Evolutionary conservation across 345 rosid species (phyloP), one percentile per base, ranked within the genome.

Genomic region (Camelina neglecta): DNA sequence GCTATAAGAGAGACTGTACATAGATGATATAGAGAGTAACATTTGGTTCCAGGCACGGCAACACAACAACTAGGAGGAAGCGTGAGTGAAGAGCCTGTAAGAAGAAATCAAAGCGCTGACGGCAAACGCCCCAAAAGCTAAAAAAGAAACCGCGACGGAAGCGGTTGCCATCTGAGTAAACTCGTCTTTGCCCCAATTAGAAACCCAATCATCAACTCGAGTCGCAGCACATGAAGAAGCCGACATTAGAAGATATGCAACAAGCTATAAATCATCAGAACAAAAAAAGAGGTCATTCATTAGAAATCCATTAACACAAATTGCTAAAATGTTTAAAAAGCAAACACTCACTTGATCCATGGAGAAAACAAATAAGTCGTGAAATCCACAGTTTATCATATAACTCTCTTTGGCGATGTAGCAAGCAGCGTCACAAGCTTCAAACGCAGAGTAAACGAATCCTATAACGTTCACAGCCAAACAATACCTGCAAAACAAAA

Each of bases 111-210:
- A 65, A 38, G 97, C 90, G 82, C 97, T 93, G 64, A 80, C 62
- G 36, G 96, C 94, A 74, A 87, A 93, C 68, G 96, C 91, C 26
- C 79, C 26, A 77, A 96, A 93, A 42, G 96, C 97, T 23, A 91
- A 60, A 64, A 96, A 93, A 26, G 98, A 83, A 86, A 87, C 83
- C 0, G 90, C 92, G 4, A 96, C 78, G 0, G 99, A 96, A 9
- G 94, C 95, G 73, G 84, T 96, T 1, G 99, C 98, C 98, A 88
- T 93, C 75, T 85, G 82, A 5, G 98, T 96, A 87, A 96, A 96
- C 72, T 85, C 88, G 58, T 96, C 99, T 71, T 89, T 93, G n/a
- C 99, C 99, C 99, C 99, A 96, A 59, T 93, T 96, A 7, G 96
- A 88, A 31, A 89, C 89, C 99, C 99, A 96, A 67, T 93, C 98